Conservation (phyloP, 2,329 filamentous ascomycete species). For the Xylaria sp. region DNA sequence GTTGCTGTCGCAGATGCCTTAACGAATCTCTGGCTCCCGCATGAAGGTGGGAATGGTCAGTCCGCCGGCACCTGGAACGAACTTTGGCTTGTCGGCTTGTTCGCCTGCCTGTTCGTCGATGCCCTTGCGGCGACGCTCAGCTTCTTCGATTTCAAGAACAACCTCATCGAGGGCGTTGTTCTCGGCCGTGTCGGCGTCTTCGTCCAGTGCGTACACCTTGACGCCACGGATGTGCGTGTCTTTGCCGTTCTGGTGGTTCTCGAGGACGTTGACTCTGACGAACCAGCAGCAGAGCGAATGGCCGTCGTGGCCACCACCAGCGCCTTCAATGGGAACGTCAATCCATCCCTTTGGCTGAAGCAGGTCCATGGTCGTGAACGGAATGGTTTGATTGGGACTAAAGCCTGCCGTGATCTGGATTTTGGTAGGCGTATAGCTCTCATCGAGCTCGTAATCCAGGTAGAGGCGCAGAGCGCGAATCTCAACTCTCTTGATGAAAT, state of each 20-base stretch:
- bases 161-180: constrained; percentile 36
- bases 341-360: constrained; percentile 84
- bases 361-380: constrained; percentile 77
- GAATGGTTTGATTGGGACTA: constrained; percentile 83
- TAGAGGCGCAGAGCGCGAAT: constrained; percentile 76
- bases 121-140: constrained; percentile 25
- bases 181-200: constrained; percentile 37
- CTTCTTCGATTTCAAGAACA: constrained; percentile 30
- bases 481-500: constrained; percentile 77
- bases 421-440: constrained; percentile 93
- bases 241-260: constrained; percentile 99
- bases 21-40: constrained; percentile 40
- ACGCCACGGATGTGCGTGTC: constrained; percentile 95
- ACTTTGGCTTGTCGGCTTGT: constrained; percentile 29
- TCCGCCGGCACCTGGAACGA: constrained; percentile 32
- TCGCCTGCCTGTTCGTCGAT: constrained; percentile 31
- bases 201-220: constrained; percentile 68
- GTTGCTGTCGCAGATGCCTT: neutral
- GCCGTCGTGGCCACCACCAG: constrained; percentile 56
- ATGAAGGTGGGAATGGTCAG: constrained; percentile 37
- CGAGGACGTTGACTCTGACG: constrained; percentile 81
- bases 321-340: constrained; percentile 61
- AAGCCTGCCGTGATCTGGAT: constrained; percentile 87
- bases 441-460: constrained; percentile 87
- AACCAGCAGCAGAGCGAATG: constrained; percentile 82